Evolutionary conservation across 495 filamentous ascomycete genomes (phyloP), one percentile per base, ranked within the genome.

Genomic region (Rostrohypoxylon terebratum): DNA sequence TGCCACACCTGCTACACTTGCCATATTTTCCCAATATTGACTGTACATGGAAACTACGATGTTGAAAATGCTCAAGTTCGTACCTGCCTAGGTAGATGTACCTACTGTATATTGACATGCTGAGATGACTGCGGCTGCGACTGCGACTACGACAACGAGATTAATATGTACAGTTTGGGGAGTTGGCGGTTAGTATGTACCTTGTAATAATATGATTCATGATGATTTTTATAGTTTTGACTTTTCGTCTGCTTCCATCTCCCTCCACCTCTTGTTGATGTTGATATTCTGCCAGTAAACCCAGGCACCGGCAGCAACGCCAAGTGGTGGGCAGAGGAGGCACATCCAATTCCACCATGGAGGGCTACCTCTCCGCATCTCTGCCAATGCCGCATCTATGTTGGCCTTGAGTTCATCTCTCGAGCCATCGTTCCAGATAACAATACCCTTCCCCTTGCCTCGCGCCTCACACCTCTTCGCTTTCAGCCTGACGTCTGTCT

Each of bases 401-500:
- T 93, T 89, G 44, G 59, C 69, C 79, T 85, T 83, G 74, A 98
- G 76, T 58, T 93, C 87, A 40, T 87, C 88, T 75, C 81, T 88
- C 23, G 84, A 88, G 2, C 86, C 87, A 83, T 98, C 94, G 85
- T 99, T 99, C 90, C 89, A 91, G 13, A 98, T 87, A 45, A 97
- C 92, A 11, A 91, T 86, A 0, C 96, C 96, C 64, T 77, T 80
- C 34, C 83, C 83, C 59, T 78, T 77, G 10, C 92, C 89, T 51
- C 91, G 81, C 61, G 81, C 87, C 83, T 90, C 82, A 40, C 88
- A 90, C 81, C 92, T 82, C 75, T 82, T 83, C 48, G 92, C 93
- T 86, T 99, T 98, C 68, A 90, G 87, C 78, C 84, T 85, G 58
- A 96, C 90, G 81, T 94, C 91, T 61, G 90, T 91, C 86, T 99